A percentile compares a stretch with the other conserved stretches of the same genome.
Conservation (phyloP, 2,329 filamentous ascomycete genomes). For the Arthroderma uncinatum region DNA sequence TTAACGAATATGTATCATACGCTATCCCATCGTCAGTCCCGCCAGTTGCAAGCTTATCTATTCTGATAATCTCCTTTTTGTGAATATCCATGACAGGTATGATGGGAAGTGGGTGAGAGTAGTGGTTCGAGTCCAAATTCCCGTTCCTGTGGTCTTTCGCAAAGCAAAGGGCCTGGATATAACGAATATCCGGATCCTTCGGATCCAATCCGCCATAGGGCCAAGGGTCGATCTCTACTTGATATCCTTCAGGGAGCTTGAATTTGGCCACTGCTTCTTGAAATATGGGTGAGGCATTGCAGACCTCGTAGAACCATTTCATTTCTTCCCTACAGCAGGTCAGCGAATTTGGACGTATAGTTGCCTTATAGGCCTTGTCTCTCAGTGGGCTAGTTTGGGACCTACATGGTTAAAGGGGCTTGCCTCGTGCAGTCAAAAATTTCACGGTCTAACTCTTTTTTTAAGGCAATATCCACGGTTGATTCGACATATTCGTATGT, state of each 20-base stretch:
- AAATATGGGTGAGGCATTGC: slow-evolving; percentile 43
- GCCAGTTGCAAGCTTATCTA: slow-evolving; percentile 47
- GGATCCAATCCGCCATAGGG: slow-evolving; percentile 45
- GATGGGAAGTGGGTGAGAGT: slow-evolving; percentile 50
- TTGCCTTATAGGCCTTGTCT: background rate
- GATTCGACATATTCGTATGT: slow-evolving; percentile 46
- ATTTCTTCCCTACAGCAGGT: slow-evolving; percentile 34
- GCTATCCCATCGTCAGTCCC: slow-evolving; percentile 40
- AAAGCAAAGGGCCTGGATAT: slow-evolving; percentile 46
- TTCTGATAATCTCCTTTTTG: slow-evolving; percentile 44
- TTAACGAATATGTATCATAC: slow-evolving; percentile 32
- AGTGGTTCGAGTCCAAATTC: slow-evolving; percentile 51
- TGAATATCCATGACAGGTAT: slow-evolving; percentile 49
- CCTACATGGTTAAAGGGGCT: slow-evolving; percentile 38
- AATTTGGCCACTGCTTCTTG: slow-evolving; percentile 42
- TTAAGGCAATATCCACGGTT: slow-evolving; percentile 38
- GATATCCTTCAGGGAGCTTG: slow-evolving; percentile 44
- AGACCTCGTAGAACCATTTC: slow-evolving; percentile 38
- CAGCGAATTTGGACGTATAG: background rate
- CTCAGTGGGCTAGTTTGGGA: background rate
- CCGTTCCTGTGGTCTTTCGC: slow-evolving; percentile 37
- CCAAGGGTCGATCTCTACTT: slow-evolving; percentile 47
- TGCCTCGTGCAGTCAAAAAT: slow-evolving; percentile 40
- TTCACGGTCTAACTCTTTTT: slow-evolving; percentile 35
- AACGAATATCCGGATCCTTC: slow-evolving; percentile 39